These are phyloP conservation scores for Thermomucor indicae-seudaticae DNA, from an alignment of 371 early-diverging fungal genomes.

Conservation along the genomic window DNA sequence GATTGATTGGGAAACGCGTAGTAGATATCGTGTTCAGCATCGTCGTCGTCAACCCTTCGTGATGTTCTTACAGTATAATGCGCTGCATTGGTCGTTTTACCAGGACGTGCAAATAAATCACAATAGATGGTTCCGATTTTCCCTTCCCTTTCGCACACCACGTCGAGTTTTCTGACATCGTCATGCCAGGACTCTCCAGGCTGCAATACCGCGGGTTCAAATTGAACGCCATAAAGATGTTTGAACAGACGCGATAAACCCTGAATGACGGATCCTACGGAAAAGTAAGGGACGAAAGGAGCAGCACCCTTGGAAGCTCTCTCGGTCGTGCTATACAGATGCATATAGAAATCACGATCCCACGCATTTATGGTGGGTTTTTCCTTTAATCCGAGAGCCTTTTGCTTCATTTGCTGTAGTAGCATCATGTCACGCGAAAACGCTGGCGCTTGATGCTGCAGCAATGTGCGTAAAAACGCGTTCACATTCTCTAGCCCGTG, in stretches of 20 bases:
- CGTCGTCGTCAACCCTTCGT: slow-evolving; percentile 82
- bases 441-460: slow-evolving; percentile 48
- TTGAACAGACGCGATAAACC: slow-evolving; percentile 80
- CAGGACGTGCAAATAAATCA: slow-evolving; percentile 75
- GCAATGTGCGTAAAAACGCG: slow-evolving; percentile 72
- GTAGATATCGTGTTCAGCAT: slow-evolving; percentile 38
- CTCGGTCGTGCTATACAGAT: slow-evolving; percentile 32
- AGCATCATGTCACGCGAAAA: slow-evolving; percentile 47
- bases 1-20: slow-evolving; percentile 39
- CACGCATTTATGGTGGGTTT: slow-evolving; percentile 62
- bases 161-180: slow-evolving; percentile 84
- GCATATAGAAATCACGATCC: slow-evolving; percentile 80
- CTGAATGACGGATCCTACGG: slow-evolving; percentile 84
- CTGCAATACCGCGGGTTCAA: slow-evolving; percentile 60
- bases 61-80: slow-evolving; percentile 95
- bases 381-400: slow-evolving; percentile 14
- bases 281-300: slow-evolving; percentile 62
- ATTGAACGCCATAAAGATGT: slow-evolving; percentile 80
- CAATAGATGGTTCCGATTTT: slow-evolving; percentile 91
- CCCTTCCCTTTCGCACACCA: slow-evolving; percentile 78
- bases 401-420: slow-evolving; percentile 41
- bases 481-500: slow-evolving; percentile 63
- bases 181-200: slow-evolving; percentile 86
- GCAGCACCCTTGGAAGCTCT: slow-evolving; percentile 7
- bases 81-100: slow-evolving; percentile 84